phyloP scores from a whole-genome alignment of 2,329 filamentous ascomycete species.

The Penicillium sp. region DNA sequence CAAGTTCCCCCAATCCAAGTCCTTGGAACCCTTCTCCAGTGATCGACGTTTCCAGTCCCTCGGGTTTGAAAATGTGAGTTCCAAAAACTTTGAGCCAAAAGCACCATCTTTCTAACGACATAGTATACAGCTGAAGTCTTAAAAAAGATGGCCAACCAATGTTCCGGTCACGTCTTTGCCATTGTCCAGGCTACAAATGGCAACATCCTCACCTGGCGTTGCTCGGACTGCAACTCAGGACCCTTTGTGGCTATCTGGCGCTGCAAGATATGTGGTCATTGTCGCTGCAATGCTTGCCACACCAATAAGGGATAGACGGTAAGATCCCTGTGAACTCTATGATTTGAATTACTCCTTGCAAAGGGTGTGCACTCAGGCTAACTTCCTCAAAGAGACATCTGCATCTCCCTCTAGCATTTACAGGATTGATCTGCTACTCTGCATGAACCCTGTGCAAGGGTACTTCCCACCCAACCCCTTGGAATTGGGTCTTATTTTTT shows the following conservation, averaged over 20 bases:
- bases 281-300: conserved; percentile 43
- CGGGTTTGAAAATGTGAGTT: conserved; percentile 19
- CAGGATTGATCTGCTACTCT: conserved; percentile 3
- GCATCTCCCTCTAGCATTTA: conserved; percentile 1
- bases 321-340: not conserved
- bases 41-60: conserved; percentile 23
- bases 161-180: conserved; percentile 39
- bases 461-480: conserved; percentile 6
- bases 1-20: not conserved
- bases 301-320: conserved; percentile 31
- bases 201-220: conserved; percentile 45
- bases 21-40: conserved; percentile 13
- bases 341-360: not conserved
- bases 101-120: no score
- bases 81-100: no score
- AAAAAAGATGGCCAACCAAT: conserved; percentile 46
- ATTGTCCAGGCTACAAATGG: conserved; percentile 43
- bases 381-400: not conserved
- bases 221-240: conserved; percentile 43
- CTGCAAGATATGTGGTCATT: conserved; percentile 44
- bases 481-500: not conserved
- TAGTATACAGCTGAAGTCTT: no score
- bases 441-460: conserved; percentile 15
- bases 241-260: conserved; percentile 44
- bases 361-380: not conserved